These are phyloP conservation scores for Pythium periplocum DNA, from an alignment of 352 stramenopile species.

Conservation along the genomic window DNA sequence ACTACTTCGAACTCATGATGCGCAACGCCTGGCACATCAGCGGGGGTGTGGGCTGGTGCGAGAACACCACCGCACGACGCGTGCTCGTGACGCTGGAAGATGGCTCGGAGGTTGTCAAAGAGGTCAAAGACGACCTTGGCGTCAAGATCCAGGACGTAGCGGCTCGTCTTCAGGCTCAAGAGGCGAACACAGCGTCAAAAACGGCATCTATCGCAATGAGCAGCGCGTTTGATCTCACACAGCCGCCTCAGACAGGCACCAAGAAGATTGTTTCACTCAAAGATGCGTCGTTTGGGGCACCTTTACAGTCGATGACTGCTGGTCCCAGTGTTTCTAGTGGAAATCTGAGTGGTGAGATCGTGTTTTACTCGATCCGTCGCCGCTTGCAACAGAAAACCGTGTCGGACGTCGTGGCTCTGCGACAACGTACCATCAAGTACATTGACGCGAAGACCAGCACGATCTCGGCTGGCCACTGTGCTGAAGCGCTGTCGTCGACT, in stretches of 20 bases:
- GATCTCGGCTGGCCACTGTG: constrained; percentile 37
- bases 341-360: constrained; percentile 23
- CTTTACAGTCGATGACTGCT: constrained; percentile 12
- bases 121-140: constrained; percentile 42
- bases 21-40: constrained; percentile 78
- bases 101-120: constrained; percentile 36
- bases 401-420: constrained; percentile 40
- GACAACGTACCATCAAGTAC: constrained; percentile 36
- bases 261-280: constrained; percentile 57
- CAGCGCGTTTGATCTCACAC: constrained; percentile 14
- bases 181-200: background rate
- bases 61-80: constrained; percentile 54
- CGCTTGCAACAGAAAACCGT: constrained; percentile 41
- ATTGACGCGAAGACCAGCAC: constrained; percentile 48
- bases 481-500: constrained; percentile 27
- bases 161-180: constrained; percentile 28
- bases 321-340: background rate
- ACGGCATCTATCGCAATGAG: constrained; percentile 2
- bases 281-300: constrained; percentile 34
- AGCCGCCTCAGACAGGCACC: constrained; percentile 10
- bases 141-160: constrained; percentile 33
- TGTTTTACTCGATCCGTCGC: constrained; percentile 39
- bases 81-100: constrained; percentile 64
- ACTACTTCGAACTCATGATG: constrained; percentile 93
- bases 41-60: constrained; percentile 38